Conservation (phyloP, 2,329 filamentous ascomycete species). For the Scolecobasidium constrictum region DNA sequence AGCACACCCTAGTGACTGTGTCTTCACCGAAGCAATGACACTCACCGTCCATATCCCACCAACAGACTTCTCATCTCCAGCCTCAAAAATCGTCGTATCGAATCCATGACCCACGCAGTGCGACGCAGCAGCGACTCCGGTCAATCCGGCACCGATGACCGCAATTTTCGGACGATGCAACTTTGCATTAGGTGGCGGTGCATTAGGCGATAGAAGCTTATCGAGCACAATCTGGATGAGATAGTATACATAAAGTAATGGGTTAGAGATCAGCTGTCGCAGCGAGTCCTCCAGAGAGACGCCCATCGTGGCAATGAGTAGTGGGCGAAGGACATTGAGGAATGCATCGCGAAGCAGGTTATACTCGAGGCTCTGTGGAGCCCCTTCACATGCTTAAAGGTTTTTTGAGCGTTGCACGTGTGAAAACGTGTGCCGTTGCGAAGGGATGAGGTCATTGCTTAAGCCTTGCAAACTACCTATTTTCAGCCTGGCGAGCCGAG, state of each 20-base stretch:
- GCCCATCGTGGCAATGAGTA: too few relatives aligned
- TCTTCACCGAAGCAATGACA: constrained; percentile 7
- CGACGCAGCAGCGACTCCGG: constrained; percentile 64
- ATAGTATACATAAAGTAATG: constrained; percentile 51
- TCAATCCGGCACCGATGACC: constrained; percentile 45
- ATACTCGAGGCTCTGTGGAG: too few relatives aligned
- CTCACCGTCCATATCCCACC: constrained; percentile 71
- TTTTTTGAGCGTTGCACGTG: too few relatives aligned
- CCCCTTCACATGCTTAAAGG: too few relatives aligned
- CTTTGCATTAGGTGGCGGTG: constrained; percentile 48
- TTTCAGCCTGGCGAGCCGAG: too few relatives aligned
- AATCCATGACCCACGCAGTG: constrained; percentile 82
- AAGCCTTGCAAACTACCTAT: too few relatives aligned
- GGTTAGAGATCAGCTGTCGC: constrained; percentile 1
- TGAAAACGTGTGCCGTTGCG: too few relatives aligned
- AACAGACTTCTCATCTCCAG: constrained; percentile 51
- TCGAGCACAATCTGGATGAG: constrained; percentile 54
- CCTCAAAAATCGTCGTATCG: constrained; percentile 70
- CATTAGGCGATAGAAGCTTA: constrained; percentile 56
- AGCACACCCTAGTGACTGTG: background rate
- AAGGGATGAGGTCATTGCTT: too few relatives aligned
- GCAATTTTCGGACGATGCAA: constrained; percentile 49
- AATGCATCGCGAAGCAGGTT: too few relatives aligned
- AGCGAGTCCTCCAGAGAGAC: too few relatives aligned
- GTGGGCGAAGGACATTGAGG: too few relatives aligned